Conservation (phyloP, 2,329 filamentous ascomycete genomes). For the Sporothrix inflata region DNA sequence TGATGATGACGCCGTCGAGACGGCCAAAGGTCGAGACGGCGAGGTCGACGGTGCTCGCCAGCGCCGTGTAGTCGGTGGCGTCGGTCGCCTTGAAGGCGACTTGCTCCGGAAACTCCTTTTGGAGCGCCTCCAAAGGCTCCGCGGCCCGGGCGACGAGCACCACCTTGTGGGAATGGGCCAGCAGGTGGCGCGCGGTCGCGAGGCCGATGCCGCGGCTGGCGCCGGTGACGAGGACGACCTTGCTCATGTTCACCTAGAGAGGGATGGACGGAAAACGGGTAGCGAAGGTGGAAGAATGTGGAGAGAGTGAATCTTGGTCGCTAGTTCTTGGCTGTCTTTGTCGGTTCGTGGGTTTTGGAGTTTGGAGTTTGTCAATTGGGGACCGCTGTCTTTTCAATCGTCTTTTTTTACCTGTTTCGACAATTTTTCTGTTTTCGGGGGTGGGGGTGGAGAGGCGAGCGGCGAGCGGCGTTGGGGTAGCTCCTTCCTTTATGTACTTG, state of each 20-base stretch:
- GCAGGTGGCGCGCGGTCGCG: conserved; percentile 56
- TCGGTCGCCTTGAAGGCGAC: conserved; percentile 62
- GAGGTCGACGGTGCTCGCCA: conserved; percentile 64
- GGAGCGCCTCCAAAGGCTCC: conserved; percentile 54
- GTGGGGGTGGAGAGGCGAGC: not conserved
- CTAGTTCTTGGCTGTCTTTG: not conserved
- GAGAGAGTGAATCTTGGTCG: not conserved
- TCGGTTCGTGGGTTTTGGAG: not conserved
- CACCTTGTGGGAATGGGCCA: conserved; percentile 59
- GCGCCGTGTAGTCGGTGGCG: conserved; percentile 52
- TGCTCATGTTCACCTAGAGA: too few species aligned
- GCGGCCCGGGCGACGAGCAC: conserved; percentile 61
- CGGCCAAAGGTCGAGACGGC: conserved; percentile 69
- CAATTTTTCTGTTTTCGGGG: not conserved
- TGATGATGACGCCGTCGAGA: conserved; percentile 82
- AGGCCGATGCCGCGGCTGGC: conserved; percentile 67
- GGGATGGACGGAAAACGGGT: not conserved
- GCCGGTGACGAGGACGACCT: conserved; percentile 71
- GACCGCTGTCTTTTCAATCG: not conserved
- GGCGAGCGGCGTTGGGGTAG: not conserved
- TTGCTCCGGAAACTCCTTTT: conserved; percentile 54
- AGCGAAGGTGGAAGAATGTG: conserved; percentile 44
- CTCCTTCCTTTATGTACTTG: conserved; percentile 5
- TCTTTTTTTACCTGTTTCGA: conserved; percentile 8
- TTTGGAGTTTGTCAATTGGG: not conserved